Base-by-base conservation (phyloP, 495 filamentous ascomycete species). In the Aspergillus ellipticus region DNA sequence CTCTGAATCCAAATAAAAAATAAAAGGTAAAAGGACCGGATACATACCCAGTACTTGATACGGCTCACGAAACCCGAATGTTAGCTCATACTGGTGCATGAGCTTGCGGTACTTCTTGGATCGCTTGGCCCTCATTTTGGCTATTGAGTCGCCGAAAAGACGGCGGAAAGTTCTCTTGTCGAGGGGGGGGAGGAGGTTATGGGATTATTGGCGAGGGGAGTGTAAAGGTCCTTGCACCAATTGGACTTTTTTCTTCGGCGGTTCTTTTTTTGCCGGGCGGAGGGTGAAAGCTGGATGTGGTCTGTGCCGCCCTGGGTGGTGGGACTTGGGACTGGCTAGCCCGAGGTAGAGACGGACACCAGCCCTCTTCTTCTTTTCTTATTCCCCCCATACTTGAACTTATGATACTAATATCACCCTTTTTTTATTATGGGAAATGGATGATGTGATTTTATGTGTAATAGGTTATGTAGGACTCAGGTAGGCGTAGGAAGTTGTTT, bases 61-160 rank as follows among this genome's bases (percentile, higher is more conserved):
- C 6, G 93, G 90, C 67, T 92, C 89, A 53, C 92, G 89, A 70
- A 96, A 96, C 20, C 87, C 86, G 60, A 92, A 95, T 46, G 79
- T 82, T 57, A 90, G 76, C 64, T 83, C 82, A 83, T 91, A 97
- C 65, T 92, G 85, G 61, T 89, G 84, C 91, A 99, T 97, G 55
- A 97, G 82, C 84, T 96, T 96, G 66, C 90, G 86, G 73, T 97
- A 98, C 68, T 91, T 88, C 77, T 97, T 98, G 6, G 89, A 86
- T 58, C 94, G 85, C 71, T 97, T 97, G 55, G 89, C 92, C 65
- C 88, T 83, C 90, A 96, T 96, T 57, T 66, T 59, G 56, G 35
- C 51, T 47, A 53, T 62, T 56, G 56, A 49, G 15, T 21, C 45
- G 45, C 2, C 16, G 13, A 4, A 45, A n/a, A 7, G 45, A 22